Conservation (phyloP, 164 flowering plant genomes). For the Magnolia kwangsiensis region DNA sequence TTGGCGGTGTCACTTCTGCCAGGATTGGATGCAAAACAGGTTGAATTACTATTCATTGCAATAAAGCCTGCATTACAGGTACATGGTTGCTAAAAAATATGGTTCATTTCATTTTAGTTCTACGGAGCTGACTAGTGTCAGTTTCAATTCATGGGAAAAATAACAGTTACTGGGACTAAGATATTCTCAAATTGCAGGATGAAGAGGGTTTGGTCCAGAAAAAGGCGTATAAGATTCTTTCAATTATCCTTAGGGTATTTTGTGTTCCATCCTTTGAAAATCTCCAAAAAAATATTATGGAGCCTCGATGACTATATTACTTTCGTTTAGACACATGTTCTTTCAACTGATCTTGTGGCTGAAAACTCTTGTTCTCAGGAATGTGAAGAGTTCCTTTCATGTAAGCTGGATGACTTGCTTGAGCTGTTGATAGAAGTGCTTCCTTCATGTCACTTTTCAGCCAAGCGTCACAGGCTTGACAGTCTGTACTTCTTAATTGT, state of each 20-base stretch:
- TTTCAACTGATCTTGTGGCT: constrained; percentile 14
- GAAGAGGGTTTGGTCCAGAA: constrained; percentile 74
- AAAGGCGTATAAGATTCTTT: constrained; percentile 90
- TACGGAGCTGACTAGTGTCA: not conserved
- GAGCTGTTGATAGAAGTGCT: constrained; percentile 67
- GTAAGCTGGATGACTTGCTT: constrained; percentile 58
- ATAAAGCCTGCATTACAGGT: constrained; percentile 76
- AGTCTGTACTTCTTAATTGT: constrained; percentile 70
- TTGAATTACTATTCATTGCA: constrained; percentile 49
- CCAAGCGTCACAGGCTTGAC: constrained; percentile 87
- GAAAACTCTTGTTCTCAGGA: constrained; percentile 38
- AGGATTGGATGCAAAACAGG: constrained; percentile 56
- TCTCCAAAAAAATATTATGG: no score
- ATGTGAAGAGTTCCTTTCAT: constrained; percentile 44
- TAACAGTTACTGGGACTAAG: constrained; percentile 2
- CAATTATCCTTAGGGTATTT: constrained; percentile 69
- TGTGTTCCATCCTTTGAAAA: not conserved
- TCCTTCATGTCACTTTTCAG: constrained; percentile 81
- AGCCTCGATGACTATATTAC: no score
- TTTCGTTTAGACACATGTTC: not conserved
- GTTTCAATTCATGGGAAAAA: not conserved
- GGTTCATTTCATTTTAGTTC: not conserved
- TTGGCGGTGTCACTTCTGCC: constrained; percentile 76
- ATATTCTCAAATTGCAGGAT: constrained; percentile 48
- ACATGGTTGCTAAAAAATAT: constrained; percentile 3